These are phyloP conservation scores for Phaeoacremonium minimum DNA, from an alignment of 2,329 filamentous ascomycete species.

Conservation along the genomic window DNA sequence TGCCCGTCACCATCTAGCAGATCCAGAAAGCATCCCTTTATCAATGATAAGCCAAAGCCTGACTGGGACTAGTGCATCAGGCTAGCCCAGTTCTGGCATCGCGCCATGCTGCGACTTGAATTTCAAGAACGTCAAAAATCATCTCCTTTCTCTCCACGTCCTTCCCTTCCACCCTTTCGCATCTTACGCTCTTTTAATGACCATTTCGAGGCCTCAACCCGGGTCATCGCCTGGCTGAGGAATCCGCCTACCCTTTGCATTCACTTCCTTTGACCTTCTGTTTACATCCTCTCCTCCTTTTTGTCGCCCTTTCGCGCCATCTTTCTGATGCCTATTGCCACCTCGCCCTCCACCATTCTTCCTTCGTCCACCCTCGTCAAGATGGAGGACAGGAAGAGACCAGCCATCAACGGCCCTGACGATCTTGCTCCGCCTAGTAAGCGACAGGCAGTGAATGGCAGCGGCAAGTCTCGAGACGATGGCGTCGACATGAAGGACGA, in stretches of 20 bases:
- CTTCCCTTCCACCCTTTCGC: too few relatives aligned
- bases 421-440: conserved; percentile 87
- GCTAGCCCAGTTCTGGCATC: too few relatives aligned
- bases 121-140: too few relatives aligned
- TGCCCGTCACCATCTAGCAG: too few relatives aligned
- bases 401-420: conserved; percentile 73
- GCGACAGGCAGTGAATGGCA: conserved; percentile 84
- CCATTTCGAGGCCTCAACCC: conserved; percentile 22
- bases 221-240: conserved; percentile 28
- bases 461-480: conserved; percentile 52
- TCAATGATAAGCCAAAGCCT: too few relatives aligned
- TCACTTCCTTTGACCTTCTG: conserved; percentile 6
- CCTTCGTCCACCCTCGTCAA: conserved; percentile 81
- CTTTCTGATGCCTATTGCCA: conserved; percentile 78
- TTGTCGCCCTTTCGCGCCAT: conserved; percentile 46
- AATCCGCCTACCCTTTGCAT: conserved; percentile 3
- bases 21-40: too few relatives aligned
- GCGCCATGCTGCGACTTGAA: too few relatives aligned
- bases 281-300: conserved; percentile 33
- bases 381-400: conserved; percentile 99
- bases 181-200: conserved; percentile 25
- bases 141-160: too few relatives aligned
- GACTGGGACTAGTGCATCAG: too few relatives aligned
- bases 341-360: conserved; percentile 64
- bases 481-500: conserved; percentile 53